Evolutionary conservation across 768 basidiomycete genomes (phyloP).

Genomic region (Panellus pusillus): DNA sequence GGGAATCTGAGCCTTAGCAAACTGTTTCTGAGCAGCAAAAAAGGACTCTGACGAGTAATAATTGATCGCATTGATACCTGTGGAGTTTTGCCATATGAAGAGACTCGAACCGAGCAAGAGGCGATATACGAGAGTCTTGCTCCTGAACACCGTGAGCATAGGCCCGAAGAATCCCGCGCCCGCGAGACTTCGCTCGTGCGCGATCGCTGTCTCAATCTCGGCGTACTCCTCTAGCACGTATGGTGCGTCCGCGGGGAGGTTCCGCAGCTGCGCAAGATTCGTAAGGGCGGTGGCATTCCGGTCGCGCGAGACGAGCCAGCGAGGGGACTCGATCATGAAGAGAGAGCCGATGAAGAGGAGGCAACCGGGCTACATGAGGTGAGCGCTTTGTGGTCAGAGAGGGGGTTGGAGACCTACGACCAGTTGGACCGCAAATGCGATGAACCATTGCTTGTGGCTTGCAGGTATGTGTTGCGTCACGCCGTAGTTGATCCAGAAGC

Average conservation of each 20-base stretch:
- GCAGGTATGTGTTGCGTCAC: constrained; percentile 29
- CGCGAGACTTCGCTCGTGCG: constrained; percentile 33
- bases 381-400: too few relatives aligned
- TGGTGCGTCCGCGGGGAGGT: constrained; percentile 29
- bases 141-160: constrained; percentile 30
- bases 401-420: constrained; percentile 34
- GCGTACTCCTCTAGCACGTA: constrained; percentile 34
- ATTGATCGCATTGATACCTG: constrained; percentile 47
- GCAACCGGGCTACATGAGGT: constrained; percentile 33
- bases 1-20: too few relatives aligned
- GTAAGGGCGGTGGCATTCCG: constrained; percentile 30
- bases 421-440: constrained; percentile 40
- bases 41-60: constrained; percentile 38
- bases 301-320: constrained; percentile 39
- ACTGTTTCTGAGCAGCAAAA: not conserved
- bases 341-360: constrained; percentile 33
- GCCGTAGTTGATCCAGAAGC: constrained; percentile 41
- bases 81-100: constrained; percentile 47
- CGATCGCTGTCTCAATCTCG: constrained; percentile 33
- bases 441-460: constrained; percentile 36
- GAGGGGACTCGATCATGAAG: constrained; percentile 36
- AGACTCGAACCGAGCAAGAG: constrained; percentile 36
- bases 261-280: constrained; percentile 35
- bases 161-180: constrained; percentile 37
- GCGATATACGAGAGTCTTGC: constrained; percentile 31